phyloP scores from a whole-genome alignment of 495 filamentous ascomycete genomes.

The Saxophila tyrrhenica region DNA sequence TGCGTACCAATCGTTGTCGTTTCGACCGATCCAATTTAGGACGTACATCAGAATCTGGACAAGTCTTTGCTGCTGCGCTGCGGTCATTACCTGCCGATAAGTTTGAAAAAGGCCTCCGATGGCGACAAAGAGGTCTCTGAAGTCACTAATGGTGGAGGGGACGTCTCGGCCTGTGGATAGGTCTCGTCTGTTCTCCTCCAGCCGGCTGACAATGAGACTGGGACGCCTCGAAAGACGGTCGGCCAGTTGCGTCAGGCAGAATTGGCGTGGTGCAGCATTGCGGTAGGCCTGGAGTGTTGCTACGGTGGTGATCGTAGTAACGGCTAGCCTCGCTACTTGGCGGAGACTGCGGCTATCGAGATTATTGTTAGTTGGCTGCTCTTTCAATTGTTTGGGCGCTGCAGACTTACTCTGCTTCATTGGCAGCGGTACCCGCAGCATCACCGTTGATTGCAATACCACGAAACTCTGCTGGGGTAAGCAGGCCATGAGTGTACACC shows the following conservation, averaged over 20 bases:
- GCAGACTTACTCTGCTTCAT: background rate
- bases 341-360: background rate
- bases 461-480: background rate
- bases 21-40: background rate
- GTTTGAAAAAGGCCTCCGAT: slow-evolving; percentile 1
- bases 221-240: background rate
- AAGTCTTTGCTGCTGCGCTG: background rate
- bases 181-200: background rate
- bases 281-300: background rate
- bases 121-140: background rate
- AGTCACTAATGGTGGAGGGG: slow-evolving; percentile 1
- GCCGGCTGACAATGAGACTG: background rate
- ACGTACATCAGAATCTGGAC: slow-evolving; percentile 4
- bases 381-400: background rate
- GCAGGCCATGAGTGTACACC: background rate
- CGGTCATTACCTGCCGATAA: background rate
- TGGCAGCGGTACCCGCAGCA: background rate
- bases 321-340: background rate
- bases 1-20: slow-evolving; percentile 8
- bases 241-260: slow-evolving; percentile 3
- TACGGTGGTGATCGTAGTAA: background rate
- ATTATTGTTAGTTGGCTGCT: background rate
- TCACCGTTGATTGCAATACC: background rate
- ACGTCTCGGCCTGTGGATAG: background rate
- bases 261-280: background rate